Percentiles rank a stretch among this genome's conserved stretches.
These are phyloP conservation scores for Rubroboletus satanas DNA, from an alignment of 768 basidiomycete species.

Conservation along the genomic window DNA sequence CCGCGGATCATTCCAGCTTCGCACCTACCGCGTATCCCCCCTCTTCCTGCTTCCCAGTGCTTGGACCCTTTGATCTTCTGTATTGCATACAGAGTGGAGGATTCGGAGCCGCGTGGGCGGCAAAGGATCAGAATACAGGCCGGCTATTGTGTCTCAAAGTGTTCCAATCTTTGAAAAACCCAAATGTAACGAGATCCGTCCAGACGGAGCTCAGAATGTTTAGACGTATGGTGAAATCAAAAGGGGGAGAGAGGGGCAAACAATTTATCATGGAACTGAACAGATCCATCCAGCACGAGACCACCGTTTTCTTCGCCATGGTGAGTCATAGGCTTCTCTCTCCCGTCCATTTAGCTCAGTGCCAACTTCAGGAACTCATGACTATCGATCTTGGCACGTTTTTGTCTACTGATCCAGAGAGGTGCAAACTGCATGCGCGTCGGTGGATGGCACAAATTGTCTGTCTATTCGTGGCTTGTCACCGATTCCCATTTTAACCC, in stretches of 20 bases:
- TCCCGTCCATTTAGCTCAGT: background rate
- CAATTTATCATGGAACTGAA: slow-evolving; percentile 39
- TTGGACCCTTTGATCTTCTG: slow-evolving; percentile 26
- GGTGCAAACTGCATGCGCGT: slow-evolving; percentile 28
- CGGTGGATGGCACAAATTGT: slow-evolving; percentile 43
- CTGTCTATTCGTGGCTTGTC: background rate
- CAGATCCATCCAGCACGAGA: slow-evolving; percentile 32
- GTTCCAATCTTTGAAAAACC: slow-evolving; percentile 17
- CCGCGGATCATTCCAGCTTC: background rate
- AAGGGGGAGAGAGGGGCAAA: slow-evolving; percentile 18
- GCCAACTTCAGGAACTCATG: slow-evolving; percentile 38
- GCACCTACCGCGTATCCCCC: background rate
- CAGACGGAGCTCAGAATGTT: slow-evolving; percentile 35
- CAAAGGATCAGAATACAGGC: slow-evolving; percentile 23
- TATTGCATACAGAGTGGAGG: slow-evolving; percentile 16
- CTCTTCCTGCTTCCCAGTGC: slow-evolving; percentile 17
- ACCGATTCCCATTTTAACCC: background rate
- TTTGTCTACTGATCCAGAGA: slow-evolving; percentile 21
- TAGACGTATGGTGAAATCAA: slow-evolving; percentile 30
- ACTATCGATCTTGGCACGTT: slow-evolving; percentile 33
- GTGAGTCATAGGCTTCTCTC: slow-evolving; percentile 20
- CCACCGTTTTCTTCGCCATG: slow-evolving; percentile 37
- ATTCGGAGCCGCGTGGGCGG: slow-evolving; percentile 22
- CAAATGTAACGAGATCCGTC: slow-evolving; percentile 15
- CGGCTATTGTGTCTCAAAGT: slow-evolving; percentile 40